Conservation (phyloP, 441 rosid species). For the Hura crepitans region DNA sequence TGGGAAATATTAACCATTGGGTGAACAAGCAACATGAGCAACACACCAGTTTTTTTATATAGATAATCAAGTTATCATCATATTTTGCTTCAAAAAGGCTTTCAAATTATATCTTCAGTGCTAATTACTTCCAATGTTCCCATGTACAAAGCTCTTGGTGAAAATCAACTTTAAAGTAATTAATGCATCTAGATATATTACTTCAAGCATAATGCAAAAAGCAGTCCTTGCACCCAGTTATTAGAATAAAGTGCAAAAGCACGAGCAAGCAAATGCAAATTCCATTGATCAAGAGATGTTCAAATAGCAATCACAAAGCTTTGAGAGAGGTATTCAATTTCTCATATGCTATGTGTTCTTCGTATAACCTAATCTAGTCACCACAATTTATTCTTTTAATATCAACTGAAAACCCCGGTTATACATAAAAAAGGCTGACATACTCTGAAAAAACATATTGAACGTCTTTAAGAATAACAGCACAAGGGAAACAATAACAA, state of each 20-base stretch:
- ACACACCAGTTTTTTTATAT: not conserved
- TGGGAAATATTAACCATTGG: not conserved
- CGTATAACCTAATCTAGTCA: not conserved
- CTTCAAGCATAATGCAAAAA: not conserved
- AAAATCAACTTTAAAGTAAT: not conserved
- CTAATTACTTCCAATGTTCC: conserved; percentile 4
- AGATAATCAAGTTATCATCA: not conserved
- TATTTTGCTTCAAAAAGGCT: not conserved
- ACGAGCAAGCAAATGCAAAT: not conserved
- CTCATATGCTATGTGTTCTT: not conserved
- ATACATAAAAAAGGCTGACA: not conserved
- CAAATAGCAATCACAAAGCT: not conserved
- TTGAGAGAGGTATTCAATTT: conserved; percentile 1
- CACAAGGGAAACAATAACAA: conserved; percentile 9
- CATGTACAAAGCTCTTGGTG: not conserved
- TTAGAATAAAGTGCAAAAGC: not conserved
- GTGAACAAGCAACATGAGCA: not conserved
- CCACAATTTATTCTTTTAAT: not conserved
- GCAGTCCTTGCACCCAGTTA: not conserved
- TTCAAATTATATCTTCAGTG: not conserved
- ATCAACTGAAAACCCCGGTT: not conserved
- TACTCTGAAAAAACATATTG: not conserved
- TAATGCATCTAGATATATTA: not conserved
- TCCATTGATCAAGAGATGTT: not conserved
- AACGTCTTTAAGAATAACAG: not conserved